Base-by-base conservation (phyloP, 2,329 filamentous ascomycete genomes). In the Thelonectria rubi region DNA sequence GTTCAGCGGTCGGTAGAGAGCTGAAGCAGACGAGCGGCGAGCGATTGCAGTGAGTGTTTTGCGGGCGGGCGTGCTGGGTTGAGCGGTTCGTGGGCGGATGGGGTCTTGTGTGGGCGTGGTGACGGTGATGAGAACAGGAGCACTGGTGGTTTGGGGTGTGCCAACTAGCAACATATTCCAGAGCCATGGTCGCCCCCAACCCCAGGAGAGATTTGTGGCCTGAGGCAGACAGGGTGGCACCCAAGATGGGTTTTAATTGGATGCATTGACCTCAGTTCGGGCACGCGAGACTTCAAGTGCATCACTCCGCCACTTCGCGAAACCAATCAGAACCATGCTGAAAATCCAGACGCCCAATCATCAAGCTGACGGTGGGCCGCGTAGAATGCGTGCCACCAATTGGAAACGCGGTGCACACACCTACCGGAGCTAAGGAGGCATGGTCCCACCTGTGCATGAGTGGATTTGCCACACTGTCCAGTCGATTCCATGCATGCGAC, bases 101-200 rank as follows among this genome's bases (percentile, higher is more conserved):
- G 53, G 34, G 63, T 65, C 51, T 60, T 65, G 60, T 61, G 58
- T 52, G 66, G 67, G 67, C 60, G 61, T 63, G 60, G 65, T 62
- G 63, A 58, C 59, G 51, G 70, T 71, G 65, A 70, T 59, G 63
- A 71, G 63, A 72, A 67, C 68, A 69, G 67, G 63, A 63, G 57
- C 58, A 17, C 58, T 59, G 61, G 59, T 50, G 63, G 61, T 69
- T 64, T 67, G 70, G 70, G 71, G 69, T 62, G 65, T 48, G 57
- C 62, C 61, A 56, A 70, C 65, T 73, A 73, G 66, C 71, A 68
- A 66, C 69, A 72, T 70, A 68, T 68, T 59, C 46, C 60, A 58
- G 55, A 59, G 51, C 60, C 26, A 48, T 56, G 53, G 37, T 69
- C 58, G 63, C 62, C 66, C 68, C 69, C 68, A 65, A 63, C 55